Evolutionary conservation across 2,329 filamentous ascomycete species (phyloP).

Genomic region (Alternaria dauci): DNA sequence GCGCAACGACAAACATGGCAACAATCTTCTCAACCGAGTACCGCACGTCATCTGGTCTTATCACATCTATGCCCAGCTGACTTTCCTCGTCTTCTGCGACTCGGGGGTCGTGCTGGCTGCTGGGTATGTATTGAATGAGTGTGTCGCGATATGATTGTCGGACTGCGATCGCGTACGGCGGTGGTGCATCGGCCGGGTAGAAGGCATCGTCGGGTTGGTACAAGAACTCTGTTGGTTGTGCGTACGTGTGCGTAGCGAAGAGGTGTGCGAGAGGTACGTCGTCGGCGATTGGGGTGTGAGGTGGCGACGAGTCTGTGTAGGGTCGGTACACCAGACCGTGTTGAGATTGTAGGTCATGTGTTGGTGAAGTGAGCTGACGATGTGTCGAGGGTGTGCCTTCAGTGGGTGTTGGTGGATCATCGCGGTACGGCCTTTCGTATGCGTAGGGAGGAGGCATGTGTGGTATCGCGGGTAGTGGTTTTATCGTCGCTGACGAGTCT

Average conservation of each 20-base stretch:
- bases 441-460: conserved; percentile 8
- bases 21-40: conserved; percentile 36
- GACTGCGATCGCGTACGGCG: conserved; percentile 37
- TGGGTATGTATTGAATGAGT: conserved; percentile 33
- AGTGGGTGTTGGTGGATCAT: conserved; percentile 12
- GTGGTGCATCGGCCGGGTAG: conserved; percentile 39
- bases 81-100: conserved; percentile 24
- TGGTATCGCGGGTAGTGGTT: conserved; percentile 8
- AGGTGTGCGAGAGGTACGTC: conserved; percentile 43
- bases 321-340: conserved; percentile 3
- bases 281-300: conserved; percentile 24
- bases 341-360: background rate
- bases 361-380: conserved; percentile 1
- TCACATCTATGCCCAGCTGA: conserved; percentile 16
- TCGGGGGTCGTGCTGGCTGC: background rate
- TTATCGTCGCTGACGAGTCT: conserved; percentile 4
- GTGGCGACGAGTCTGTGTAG: conserved; percentile 17
- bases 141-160: conserved; percentile 38
- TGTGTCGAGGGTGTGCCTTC: background rate
- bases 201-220: background rate
- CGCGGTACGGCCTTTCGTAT: conserved; percentile 12
- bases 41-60: conserved; percentile 32
- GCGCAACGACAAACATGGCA: conserved; percentile 34
- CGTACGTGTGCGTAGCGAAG: conserved; percentile 18
- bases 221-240: background rate